These are phyloP conservation scores for Medicago arabica DNA, from an alignment of 306 rosid species.

Conservation along the genomic window DNA sequence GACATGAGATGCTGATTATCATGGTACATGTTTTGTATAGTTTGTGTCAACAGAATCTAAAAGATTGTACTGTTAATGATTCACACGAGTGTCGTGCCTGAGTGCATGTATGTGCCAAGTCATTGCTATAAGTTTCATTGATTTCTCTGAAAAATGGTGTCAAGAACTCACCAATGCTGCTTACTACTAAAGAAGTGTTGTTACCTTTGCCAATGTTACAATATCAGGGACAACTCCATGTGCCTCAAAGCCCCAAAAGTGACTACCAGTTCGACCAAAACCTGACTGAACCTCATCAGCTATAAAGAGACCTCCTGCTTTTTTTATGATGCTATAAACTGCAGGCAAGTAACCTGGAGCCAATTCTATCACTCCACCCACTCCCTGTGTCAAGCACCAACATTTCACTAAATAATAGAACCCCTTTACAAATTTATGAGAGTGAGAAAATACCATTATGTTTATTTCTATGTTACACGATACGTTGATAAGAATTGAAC, in stretches of 20 bases:
- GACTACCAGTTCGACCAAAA: slow-evolving; percentile 56
- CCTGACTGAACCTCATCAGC: slow-evolving; percentile 64
- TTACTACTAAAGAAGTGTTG: neutral
- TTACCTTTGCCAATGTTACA: slow-evolving; percentile 62
- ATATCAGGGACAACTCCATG: slow-evolving; percentile 59
- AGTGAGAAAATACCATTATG: too few species aligned
- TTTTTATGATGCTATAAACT: slow-evolving; percentile 48
- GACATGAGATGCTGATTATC: too few species aligned
- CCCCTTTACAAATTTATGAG: too few species aligned
- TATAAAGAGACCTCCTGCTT: slow-evolving; percentile 57
- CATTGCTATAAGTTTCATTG: too few species aligned
- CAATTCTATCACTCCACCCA: slow-evolving; percentile 58
- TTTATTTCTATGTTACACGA: too few species aligned
- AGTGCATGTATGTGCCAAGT: too few species aligned
- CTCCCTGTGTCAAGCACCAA: slow-evolving; percentile 50
- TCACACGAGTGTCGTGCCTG: too few species aligned
- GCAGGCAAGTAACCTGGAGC: slow-evolving; percentile 61
- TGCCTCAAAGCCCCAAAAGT: slow-evolving; percentile 64
- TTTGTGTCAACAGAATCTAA: too few species aligned
- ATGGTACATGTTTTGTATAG: too few species aligned
- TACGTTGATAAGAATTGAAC: too few species aligned
- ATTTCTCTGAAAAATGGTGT: neutral
- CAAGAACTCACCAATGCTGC: slow-evolving; percentile 13
- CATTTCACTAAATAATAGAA: too few species aligned
- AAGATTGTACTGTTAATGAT: too few species aligned